phyloP scores from a whole-genome alignment of 1,284 basidiomycete genomes.

The Melanopsichium pennsylvanicum region DNA sequence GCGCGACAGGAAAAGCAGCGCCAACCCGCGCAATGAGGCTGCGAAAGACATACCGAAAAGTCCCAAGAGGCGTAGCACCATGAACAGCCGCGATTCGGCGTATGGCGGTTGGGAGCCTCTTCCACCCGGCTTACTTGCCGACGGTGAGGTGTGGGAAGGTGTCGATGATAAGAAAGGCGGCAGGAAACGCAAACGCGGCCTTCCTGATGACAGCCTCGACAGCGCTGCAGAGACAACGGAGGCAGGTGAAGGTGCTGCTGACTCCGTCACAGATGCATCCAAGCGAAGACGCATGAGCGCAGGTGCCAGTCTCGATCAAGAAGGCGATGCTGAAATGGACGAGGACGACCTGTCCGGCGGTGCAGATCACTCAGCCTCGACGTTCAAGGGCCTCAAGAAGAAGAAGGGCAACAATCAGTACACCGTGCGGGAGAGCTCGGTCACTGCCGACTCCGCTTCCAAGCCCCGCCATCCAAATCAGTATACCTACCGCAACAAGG shows the following conservation, averaged over 20 bases:
- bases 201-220: conserved; percentile 34
- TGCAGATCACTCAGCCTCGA: conserved; percentile 1
- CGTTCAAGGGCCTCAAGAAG: conserved; percentile 36
- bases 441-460: conserved; percentile 23
- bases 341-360: conserved; percentile 19
- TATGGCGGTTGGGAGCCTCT: conserved; percentile 86
- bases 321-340: conserved; percentile 33
- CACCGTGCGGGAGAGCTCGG: conserved; percentile 32
- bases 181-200: conserved; percentile 55
- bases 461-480: conserved; percentile 70
- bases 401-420: conserved; percentile 48
- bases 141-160: conserved; percentile 58
- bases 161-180: conserved; percentile 61
- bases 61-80: conserved; percentile 80
- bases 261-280: conserved; percentile 25
- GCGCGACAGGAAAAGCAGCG: conserved; percentile 29
- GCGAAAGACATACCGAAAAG: conserved; percentile 38
- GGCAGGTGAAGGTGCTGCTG: conserved; percentile 18
- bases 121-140: conserved; percentile 63
- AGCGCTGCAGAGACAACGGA: conserved; percentile 19
- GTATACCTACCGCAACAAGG: conserved; percentile 72
- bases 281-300: conserved; percentile 54
- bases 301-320: conserved; percentile 15
- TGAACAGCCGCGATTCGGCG: conserved; percentile 94
- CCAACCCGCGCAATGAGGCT: conserved; percentile 15